Percentiles rank a stretch among this genome's conserved stretches.
Conservation (phyloP, 225 moss, liverwort and hornwort species). For the Straminergon stramineum region DNA sequence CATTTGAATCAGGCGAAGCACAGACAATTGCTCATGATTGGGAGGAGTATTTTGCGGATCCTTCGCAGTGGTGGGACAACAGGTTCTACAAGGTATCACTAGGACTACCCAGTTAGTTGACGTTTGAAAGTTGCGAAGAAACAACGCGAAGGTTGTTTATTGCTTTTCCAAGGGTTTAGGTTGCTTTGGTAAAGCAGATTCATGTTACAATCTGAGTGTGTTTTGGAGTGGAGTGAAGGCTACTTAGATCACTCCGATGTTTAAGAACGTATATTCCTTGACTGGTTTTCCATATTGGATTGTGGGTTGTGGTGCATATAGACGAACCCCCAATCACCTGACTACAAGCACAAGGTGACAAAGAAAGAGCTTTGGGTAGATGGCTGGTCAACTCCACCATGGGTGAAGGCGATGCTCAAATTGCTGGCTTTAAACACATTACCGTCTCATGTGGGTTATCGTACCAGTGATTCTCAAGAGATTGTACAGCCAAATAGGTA, state of each 20-base stretch:
- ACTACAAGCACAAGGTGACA: not conserved
- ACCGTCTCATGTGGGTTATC: not conserved
- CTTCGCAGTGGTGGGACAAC: not conserved
- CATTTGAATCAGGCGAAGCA: too few species aligned
- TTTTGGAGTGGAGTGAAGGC: not conserved
- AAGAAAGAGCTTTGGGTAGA: not conserved
- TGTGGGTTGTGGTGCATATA: not conserved
- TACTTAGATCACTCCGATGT: not conserved
- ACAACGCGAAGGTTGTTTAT: not conserved
- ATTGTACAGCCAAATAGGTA: not conserved
- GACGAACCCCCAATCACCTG: not conserved
- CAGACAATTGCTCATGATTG: too few species aligned
- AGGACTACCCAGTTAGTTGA: not conserved
- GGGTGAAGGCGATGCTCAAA: not conserved
- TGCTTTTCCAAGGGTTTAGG: not conserved
- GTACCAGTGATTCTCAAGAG: not conserved
- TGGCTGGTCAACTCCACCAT: not conserved
- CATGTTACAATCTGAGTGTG: not conserved
- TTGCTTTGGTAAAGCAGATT: not conserved
- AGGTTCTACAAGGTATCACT: not conserved
- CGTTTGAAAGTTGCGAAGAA: not conserved
- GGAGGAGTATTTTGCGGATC: too few species aligned
- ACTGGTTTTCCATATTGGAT: not conserved
- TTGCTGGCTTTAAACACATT: not conserved
- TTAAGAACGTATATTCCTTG: not conserved